Percentiles rank a stretch among this genome's conserved stretches.
Conservation (phyloP, 306 rosid genomes). For the Crataegus laevigata region DNA sequence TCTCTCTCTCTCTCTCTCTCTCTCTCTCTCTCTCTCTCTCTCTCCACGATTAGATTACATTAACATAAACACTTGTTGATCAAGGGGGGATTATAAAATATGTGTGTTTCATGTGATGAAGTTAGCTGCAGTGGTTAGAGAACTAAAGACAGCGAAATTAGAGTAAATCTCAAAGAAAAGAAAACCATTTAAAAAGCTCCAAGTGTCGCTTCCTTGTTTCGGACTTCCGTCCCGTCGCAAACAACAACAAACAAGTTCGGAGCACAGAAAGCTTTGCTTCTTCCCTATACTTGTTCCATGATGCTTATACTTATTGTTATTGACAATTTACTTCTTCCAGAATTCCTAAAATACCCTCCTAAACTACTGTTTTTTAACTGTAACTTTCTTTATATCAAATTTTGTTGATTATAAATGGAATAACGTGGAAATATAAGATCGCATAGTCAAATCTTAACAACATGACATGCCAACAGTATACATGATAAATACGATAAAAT, state of each 20-base stretch:
- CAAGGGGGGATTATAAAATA: conserved; percentile 18
- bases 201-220: conserved; percentile 33
- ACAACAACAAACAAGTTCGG: conserved; percentile 20
- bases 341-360: conserved; percentile 21
- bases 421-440: background rate
- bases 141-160: conserved; percentile 22
- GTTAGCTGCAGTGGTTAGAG: conserved; percentile 43
- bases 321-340: background rate
- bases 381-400: background rate
- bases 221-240: conserved; percentile 15
- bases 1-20: no score
- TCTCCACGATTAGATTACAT: background rate
- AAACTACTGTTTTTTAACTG: background rate
- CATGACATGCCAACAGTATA: background rate
- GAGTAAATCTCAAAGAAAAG: conserved; percentile 42
- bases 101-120: conserved; percentile 13
- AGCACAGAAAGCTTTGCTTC: conserved; percentile 3
- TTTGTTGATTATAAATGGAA: background rate
- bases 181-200: conserved; percentile 35
- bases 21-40: background rate
- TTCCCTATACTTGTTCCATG: background rate
- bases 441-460: background rate
- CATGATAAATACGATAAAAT: background rate
- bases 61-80: conserved; percentile 11
- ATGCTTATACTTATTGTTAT: background rate